Evolutionary conservation across 1,284 basidiomycete genomes (phyloP), one percentile per base, ranked within the genome.

Genomic region (Leccinum angustisporum): DNA sequence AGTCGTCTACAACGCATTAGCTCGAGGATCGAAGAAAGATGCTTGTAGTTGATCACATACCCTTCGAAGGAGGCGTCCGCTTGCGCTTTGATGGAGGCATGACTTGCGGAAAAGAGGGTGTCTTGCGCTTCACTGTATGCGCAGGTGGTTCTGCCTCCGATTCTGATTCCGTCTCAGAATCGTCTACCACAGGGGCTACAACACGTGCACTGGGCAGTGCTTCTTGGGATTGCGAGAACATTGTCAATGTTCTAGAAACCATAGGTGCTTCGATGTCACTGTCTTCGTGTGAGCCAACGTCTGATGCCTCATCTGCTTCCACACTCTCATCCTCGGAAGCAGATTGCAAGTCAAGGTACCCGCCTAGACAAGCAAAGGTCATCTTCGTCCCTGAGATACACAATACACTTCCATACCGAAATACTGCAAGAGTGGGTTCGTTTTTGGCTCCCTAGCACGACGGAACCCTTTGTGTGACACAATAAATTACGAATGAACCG

Each of bases 151-250:
- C 68, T 43, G 36, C 55, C 30, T 77, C 77, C 4, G 78, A 76
- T 57, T 81, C 81, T 54, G 80, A 73, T 67, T 82, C 82, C 7
- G 83, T 84, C 18, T 70, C 74, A 25, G 80, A 81, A 55, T 75
- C 70, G 54, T 75, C 74, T 30, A 51, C 62, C 14, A n/a, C 53
- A 5, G 58, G 56, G 4, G 7, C 3, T 11, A 56, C 21, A 11
- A 25, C 18, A 8, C 56, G 14, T 34, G 30, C 52, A 7, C 31
- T 25, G 14, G 53, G 61, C 1, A 16, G 50, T 10, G 54, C 33
- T 43, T 67, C 66, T 27, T 64, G 61, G 6, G 60, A 57, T 16
- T 60, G 51, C 33, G 61, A 60, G 53, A 63, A 66, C 10, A 53
- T 52, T 30, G 60, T 65, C 57, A 76, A 61, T 11, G 70, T 72